A percentile compares a stretch with the other conserved stretches of the same genome.
Conservation (phyloP, 1,139 yeast genomes). For the Kurtzmaniella quercitrusa region DNA sequence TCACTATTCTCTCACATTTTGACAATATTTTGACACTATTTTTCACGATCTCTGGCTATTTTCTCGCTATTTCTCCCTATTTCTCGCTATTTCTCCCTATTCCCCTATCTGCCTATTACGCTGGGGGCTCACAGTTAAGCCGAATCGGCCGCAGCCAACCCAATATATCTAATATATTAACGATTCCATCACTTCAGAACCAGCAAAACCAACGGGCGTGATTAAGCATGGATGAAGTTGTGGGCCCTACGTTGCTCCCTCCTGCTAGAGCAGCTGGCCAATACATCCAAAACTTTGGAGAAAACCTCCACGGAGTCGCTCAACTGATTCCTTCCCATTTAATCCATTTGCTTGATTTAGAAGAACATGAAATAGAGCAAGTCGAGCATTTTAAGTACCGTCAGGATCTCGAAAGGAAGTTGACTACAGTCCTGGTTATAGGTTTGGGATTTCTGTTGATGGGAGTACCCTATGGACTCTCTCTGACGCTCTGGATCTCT, state of each 20-base stretch:
- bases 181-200: too few species aligned
- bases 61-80: too few species aligned
- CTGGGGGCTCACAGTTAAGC: too few species aligned
- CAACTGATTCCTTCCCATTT: slow-evolving; percentile 1
- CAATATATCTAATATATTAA: too few species aligned
- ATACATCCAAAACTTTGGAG: not conserved
- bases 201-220: too few species aligned
- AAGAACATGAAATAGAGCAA: slow-evolving; percentile 50
- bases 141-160: too few species aligned
- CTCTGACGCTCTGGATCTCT: slow-evolving; percentile 66
- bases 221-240: not conserved
- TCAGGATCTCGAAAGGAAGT: slow-evolving; percentile 61
- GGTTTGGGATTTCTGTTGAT: slow-evolving; percentile 73
- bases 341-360: slow-evolving; percentile 16
- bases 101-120: too few species aligned
- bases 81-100: too few species aligned
- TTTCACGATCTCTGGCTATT: too few species aligned
- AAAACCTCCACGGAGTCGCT: slow-evolving; percentile 1
- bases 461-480: slow-evolving; percentile 77
- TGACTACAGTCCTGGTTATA: slow-evolving; percentile 62
- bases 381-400: slow-evolving; percentile 70
- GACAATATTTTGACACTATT: too few species aligned
- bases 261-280: slow-evolving; percentile 1
- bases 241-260: not conserved
- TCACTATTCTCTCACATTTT: too few species aligned